Percentiles rank a stretch among this genome's conserved stretches.
Evolutionary conservation across 495 filamentous ascomycete species (phyloP).

Genomic region (Tricharina praecox): DNA sequence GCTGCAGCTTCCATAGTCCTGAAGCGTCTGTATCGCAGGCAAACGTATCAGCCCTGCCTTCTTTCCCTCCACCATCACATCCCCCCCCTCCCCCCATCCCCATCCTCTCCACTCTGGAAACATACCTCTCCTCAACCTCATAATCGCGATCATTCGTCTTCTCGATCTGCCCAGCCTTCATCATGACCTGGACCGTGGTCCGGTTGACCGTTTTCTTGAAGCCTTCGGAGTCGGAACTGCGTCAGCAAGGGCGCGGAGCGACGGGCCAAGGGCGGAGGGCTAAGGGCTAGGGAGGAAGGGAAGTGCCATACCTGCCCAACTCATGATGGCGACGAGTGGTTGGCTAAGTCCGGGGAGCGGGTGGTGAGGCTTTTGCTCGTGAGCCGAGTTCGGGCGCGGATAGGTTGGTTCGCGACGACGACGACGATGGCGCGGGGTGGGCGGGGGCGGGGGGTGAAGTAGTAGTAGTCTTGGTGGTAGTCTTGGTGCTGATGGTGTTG

Average conservation of each 20-base stretch:
- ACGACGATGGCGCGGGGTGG: too few species aligned
- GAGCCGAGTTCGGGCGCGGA: too few species aligned
- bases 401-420: too few species aligned
- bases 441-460: too few species aligned
- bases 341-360: too few species aligned
- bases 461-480: too few species aligned
- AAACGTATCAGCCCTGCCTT: too few species aligned
- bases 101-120: not conserved
- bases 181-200: slow-evolving; percentile 98
- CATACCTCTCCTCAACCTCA: slow-evolving; percentile 86
- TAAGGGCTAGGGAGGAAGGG: too few species aligned
- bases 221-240: slow-evolving; percentile 38
- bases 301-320: slow-evolving; percentile 48
- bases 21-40: slow-evolving; percentile 46
- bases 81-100: not conserved
- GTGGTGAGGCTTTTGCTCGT: too few species aligned
- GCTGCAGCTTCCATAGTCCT: slow-evolving; percentile 91
- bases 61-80: too few species aligned
- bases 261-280: not conserved
- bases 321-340: too few species aligned
- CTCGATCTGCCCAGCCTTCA: slow-evolving; percentile 98
- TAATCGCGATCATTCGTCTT: slow-evolving; percentile 96
- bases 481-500: too few species aligned
- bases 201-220: slow-evolving; percentile 99
- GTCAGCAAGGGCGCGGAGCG: not conserved